Evolutionary conservation across 2,329 filamentous ascomycete species (phyloP), one percentile per base, ranked within the genome.

Genomic region (Hymenoscyphus fraxineus): DNA sequence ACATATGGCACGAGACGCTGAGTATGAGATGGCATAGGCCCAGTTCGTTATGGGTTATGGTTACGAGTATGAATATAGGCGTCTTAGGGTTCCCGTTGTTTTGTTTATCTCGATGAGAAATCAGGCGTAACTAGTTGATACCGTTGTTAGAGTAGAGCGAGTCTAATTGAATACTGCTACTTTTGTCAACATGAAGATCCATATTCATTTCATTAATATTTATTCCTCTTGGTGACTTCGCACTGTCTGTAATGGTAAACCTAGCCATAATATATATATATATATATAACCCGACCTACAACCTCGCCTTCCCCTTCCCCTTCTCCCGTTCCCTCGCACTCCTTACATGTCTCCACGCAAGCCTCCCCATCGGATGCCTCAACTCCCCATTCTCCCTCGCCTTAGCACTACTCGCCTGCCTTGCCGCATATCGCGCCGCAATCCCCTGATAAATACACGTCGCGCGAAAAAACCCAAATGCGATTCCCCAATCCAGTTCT

Each of bases 351-450:
- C 83, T 81, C 92, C 93, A 97, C 6, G 92, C 91, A 71, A 90
- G 82, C 77, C 92, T 83, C 0, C 89, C 93, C 80, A 94, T 85
- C 27, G 90, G 88, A 57, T 80, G 82, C 78, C 91, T 88, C 76
- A 86, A 85, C 63, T 79, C 80, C 0, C 83, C 92, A 77, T 96
- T 91, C 54, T 87, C 83, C 70, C 82, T 84, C 6, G 95, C 95
- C 75, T 90, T 85, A 64, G 86, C 90, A 76, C 92, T 97, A 78
- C 93, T 97, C 44, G 95, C 95, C 82, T 98, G 94, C 59, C 94
- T 81, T 58, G 85, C 80, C 32, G 95, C 95, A 76, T 90, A 90
- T 68, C 95, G 81, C 59, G 95, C 95, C 59, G 93, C 93, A 75
- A 99, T 98, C 2, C 95, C 95, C 80, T 99, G 95, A 71, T 82